Evolutionary conservation across 2,329 filamentous ascomycete species (phyloP).

Genomic region (Fusarium heterosporum): DNA sequence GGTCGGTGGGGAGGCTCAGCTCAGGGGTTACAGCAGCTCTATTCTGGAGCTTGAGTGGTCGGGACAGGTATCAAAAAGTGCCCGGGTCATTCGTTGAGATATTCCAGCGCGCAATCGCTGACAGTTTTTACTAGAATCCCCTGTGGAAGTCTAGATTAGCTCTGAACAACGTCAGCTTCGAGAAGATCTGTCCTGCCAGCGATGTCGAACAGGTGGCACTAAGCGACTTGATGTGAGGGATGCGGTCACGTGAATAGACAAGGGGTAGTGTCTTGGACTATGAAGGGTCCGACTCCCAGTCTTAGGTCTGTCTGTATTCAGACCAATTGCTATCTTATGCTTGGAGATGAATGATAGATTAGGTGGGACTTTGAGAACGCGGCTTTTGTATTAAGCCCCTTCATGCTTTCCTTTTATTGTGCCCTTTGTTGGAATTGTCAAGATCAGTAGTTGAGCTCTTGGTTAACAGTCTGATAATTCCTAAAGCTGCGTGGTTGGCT

Average conservation of each 20-base stretch:
- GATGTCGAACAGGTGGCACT: conserved; percentile 57
- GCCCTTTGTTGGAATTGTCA: not conserved
- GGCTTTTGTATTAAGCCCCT: not conserved
- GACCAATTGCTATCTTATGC: not conserved
- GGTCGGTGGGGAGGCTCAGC: conserved; percentile 53
- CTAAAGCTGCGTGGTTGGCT: conserved; percentile 17
- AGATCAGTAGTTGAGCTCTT: not conserved
- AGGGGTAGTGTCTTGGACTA: conserved; percentile 14
- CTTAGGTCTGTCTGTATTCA: not conserved
- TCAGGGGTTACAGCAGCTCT: conserved; percentile 44
- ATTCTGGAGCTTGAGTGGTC: conserved; percentile 39
- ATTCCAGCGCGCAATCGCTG: conserved; percentile 47
- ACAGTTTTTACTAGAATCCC: conserved; percentile 47
- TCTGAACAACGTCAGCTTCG: conserved; percentile 49
- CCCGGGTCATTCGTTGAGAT: conserved; percentile 49
- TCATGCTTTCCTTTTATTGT: too few relatives aligned
- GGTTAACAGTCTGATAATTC: conserved; percentile 15
- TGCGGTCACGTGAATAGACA: conserved; percentile 50
- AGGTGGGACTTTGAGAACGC: not conserved
- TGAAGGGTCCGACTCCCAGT: not conserved
- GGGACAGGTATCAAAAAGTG: conserved; percentile 41
- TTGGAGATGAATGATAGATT: not conserved
- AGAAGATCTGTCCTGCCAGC: conserved; percentile 54
- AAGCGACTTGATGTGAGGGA: conserved; percentile 44
- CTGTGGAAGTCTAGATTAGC: conserved; percentile 46